Conservation (phyloP, 129 eudicot species). For the Cynara cardunculus region DNA sequence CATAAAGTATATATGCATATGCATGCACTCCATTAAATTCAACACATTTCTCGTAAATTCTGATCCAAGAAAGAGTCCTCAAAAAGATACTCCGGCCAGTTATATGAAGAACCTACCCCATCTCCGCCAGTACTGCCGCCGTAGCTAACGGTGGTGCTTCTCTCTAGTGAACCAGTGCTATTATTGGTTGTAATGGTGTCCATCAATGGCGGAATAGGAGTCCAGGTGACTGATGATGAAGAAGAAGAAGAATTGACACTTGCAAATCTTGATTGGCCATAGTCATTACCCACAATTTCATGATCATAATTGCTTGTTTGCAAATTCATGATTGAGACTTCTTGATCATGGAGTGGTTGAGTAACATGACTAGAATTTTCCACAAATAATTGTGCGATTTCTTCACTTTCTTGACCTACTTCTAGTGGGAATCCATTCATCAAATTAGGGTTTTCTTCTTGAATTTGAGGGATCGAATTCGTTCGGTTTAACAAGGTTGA, state of each 20-base stretch:
- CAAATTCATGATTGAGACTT: conserved; percentile 36
- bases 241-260: conserved; percentile 22
- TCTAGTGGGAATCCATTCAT: conserved; percentile 14
- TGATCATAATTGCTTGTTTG: conserved; percentile 23
- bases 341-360: conserved; percentile 45
- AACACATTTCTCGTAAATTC: conserved; percentile 19
- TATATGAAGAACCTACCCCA: conserved; percentile 30
- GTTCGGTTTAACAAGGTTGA: conserved; percentile 6
- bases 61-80: conserved; percentile 38
- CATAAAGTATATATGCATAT: neutral
- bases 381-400: conserved; percentile 11
- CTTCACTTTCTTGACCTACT: conserved; percentile 18
- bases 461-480: conserved; percentile 9
- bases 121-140: conserved; percentile 21
- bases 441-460: conserved; percentile 16
- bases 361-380: conserved; percentile 16
- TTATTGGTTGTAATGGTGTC: conserved; percentile 10
- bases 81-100: conserved; percentile 40
- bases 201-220: conserved; percentile 22
- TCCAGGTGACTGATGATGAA: conserved; percentile 8
- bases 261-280: conserved; percentile 26
- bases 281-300: conserved; percentile 18
- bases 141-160: conserved; percentile 25
- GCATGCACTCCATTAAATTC: neutral
- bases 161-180: conserved; percentile 20